Conservation (phyloP, 192 early-diverging fungal species). For the Linnemannia zychae region DNA sequence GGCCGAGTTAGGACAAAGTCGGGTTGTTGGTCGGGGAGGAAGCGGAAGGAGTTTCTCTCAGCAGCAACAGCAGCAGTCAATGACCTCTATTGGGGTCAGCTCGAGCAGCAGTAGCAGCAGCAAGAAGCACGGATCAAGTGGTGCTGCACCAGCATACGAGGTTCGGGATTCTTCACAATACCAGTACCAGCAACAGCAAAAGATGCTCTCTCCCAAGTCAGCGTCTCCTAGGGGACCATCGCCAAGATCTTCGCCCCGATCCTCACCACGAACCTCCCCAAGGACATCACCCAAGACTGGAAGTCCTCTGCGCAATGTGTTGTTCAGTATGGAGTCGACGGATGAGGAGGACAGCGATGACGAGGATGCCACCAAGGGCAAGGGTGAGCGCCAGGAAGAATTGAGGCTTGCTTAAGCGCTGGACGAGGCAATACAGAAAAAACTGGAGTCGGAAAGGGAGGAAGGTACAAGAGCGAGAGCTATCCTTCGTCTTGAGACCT, state of each 20-base stretch:
- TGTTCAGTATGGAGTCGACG: conserved; percentile 43
- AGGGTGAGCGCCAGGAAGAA: background rate
- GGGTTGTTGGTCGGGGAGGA: conserved; percentile 14
- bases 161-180: conserved; percentile 17
- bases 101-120: conserved; percentile 6
- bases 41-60: conserved; percentile 19
- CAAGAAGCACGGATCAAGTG: conserved; percentile 1
- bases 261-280: conserved; percentile 24
- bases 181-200: conserved; percentile 9
- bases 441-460: background rate
- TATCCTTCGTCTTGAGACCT: background rate
- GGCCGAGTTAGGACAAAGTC: conserved; percentile 46
- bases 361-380: background rate
- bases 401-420: background rate
- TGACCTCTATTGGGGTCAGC: background rate
- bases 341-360: conserved; percentile 34
- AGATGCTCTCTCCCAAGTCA: conserved; percentile 11
- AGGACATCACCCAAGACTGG: conserved; percentile 45
- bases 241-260: conserved; percentile 12
- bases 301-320: conserved; percentile 48
- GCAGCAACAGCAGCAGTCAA: background rate
- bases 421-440: too few species aligned
- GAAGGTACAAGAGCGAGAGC: background rate
- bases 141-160: conserved; percentile 15
- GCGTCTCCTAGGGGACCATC: conserved; percentile 6